Conservation (phyloP, 2,329 filamentous ascomycete species). For the Pyricularia sp. region DNA sequence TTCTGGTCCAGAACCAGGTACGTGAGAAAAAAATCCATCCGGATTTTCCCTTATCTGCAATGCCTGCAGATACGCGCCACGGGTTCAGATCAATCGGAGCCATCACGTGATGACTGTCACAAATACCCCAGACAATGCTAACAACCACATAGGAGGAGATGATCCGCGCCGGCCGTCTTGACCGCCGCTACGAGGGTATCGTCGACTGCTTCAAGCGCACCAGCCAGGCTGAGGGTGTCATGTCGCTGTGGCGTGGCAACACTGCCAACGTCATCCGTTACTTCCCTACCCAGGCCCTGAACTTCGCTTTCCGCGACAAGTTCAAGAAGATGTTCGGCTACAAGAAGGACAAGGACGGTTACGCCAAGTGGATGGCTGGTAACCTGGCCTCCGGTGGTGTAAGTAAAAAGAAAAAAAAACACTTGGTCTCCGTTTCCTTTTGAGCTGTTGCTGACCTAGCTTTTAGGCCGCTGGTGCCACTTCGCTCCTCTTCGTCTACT, state of each 20-base stretch:
- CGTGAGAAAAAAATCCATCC: constrained; percentile 23
- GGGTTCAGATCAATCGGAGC: neutral
- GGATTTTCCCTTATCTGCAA: neutral
- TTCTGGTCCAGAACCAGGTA: constrained; percentile 99
- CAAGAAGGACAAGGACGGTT: constrained; percentile 99
- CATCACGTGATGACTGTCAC: neutral
- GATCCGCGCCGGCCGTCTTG: constrained; percentile 96
- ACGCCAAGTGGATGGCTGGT: constrained; percentile 97
- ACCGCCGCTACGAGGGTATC: constrained; percentile 93
- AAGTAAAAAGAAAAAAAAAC: constrained; percentile 29
- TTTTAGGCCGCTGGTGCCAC: constrained; percentile 88
- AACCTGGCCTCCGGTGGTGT: constrained; percentile 99
- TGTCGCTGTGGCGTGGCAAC: constrained; percentile 98
- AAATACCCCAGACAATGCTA: constrained; percentile 12
- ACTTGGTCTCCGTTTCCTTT: neutral
- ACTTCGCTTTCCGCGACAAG: constrained; percentile 99
- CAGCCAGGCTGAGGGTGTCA: constrained; percentile 77
- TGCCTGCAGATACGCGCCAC: neutral
- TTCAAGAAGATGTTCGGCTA: constrained; percentile 99
- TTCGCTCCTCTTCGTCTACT: constrained; percentile 99
- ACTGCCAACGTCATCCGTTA: constrained; percentile 99
- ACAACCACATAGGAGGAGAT: constrained; percentile 78
- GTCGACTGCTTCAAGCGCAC: constrained; percentile 91
- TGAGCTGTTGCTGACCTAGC: constrained; percentile 3
- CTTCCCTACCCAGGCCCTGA: constrained; percentile 99